These are phyloP conservation scores for Carpinus fangiana DNA, from an alignment of 306 rosid species.

Conservation along the genomic window DNA sequence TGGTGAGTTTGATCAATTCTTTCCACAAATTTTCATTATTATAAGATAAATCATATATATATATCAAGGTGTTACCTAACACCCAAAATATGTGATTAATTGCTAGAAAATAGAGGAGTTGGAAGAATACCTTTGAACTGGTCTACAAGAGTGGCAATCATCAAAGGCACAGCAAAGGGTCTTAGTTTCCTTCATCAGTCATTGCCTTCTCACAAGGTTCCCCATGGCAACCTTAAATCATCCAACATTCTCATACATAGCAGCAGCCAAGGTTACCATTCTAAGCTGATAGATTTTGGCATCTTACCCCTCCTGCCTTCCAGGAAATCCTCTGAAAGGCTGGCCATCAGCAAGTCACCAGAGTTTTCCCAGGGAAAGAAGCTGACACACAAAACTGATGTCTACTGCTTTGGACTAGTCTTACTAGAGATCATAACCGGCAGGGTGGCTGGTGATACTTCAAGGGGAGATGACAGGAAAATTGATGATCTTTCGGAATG, in stretches of 20 bases:
- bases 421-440: slow-evolving; percentile 73
- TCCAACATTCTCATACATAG: slow-evolving; percentile 51
- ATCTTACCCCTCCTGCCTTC: slow-evolving; percentile 47
- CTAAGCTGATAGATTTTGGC: slow-evolving; percentile 65
- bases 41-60: too few species aligned
- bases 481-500: slow-evolving; percentile 62
- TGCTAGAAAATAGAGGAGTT: slow-evolving; percentile 52
- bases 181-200: slow-evolving; percentile 65
- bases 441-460: slow-evolving; percentile 55
- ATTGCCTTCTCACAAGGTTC: slow-evolving; percentile 58
- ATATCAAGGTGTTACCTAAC: too few species aligned
- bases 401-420: slow-evolving; percentile 69
- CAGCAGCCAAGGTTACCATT: slow-evolving; percentile 32
- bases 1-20: slow-evolving; percentile 49
- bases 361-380: slow-evolving; percentile 59
- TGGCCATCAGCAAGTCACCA: slow-evolving; percentile 56
- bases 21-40: background rate
- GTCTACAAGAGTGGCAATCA: slow-evolving; percentile 55
- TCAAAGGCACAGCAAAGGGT: slow-evolving; percentile 69
- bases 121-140: slow-evolving; percentile 59
- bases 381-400: slow-evolving; percentile 57
- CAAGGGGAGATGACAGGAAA: slow-evolving; percentile 35
- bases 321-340: slow-evolving; percentile 29
- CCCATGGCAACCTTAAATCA: slow-evolving; percentile 71
- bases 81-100: slow-evolving; percentile 19